Conservation (phyloP, 495 filamentous ascomycete species). For the Hypoxylon subgilvum region DNA sequence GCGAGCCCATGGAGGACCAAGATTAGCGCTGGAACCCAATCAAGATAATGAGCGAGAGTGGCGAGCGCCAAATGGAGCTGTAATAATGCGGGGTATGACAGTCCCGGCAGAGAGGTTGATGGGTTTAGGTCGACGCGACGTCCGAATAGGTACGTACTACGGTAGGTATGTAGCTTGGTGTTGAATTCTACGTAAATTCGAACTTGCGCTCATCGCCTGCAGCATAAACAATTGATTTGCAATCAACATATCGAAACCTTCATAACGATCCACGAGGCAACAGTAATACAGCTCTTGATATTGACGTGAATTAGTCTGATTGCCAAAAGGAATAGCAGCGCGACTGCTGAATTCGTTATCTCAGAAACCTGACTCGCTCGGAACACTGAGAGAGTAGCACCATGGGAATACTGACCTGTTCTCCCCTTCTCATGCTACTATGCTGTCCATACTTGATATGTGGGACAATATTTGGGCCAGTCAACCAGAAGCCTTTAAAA, state of each 20-base stretch:
- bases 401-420: background rate
- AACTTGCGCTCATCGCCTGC: too few species aligned
- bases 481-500: slow-evolving; percentile 19
- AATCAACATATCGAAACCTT: too few species aligned
- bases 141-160: too few species aligned
- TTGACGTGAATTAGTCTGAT: too few species aligned
- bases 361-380: too few species aligned
- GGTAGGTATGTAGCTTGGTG: slow-evolving; percentile 6
- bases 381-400: background rate
- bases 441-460: background rate
- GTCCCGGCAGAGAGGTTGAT: slow-evolving; percentile 24
- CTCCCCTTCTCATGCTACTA: background rate
- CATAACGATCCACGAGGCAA: too few species aligned
- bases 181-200: too few species aligned
- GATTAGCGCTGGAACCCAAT: slow-evolving; percentile 61
- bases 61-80: too few species aligned
- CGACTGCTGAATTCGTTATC: too few species aligned
- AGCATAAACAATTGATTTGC: too few species aligned
- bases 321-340: too few species aligned
- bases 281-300: too few species aligned
- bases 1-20: slow-evolving; percentile 60
- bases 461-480: slow-evolving; percentile 19
- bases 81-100: slow-evolving; percentile 36
- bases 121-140: slow-evolving; percentile 4
- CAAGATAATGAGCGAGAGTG: slow-evolving; percentile 68